phyloP scores from a whole-genome alignment of 805 yeast species.

The Teunomyces kruisii region DNA sequence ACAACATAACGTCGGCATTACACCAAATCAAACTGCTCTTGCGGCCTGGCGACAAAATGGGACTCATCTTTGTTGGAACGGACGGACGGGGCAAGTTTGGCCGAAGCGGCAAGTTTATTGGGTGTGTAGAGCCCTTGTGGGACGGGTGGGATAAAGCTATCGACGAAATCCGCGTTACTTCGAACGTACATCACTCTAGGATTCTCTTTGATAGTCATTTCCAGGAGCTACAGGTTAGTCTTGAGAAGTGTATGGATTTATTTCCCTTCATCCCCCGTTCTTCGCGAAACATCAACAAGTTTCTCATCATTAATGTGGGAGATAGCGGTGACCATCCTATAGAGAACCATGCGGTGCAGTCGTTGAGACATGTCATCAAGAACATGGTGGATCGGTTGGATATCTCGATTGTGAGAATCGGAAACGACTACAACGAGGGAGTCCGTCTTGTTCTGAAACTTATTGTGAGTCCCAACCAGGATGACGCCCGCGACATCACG shows the following conservation, averaged over 20 bases:
- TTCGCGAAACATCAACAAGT: conserved; percentile 10
- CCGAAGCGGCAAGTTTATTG: conserved; percentile 44
- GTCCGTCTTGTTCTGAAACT: conserved; percentile 11
- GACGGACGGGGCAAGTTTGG: conserved; percentile 40
- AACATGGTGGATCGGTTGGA: conserved; percentile 18
- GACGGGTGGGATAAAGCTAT: conserved; percentile 48
- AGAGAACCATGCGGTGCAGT: not conserved
- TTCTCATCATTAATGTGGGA: conserved; percentile 9
- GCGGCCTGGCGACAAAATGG: conserved; percentile 42
- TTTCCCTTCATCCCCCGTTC: conserved; percentile 22
- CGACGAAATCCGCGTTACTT: conserved; percentile 30
- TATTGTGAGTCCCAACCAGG: conserved; percentile 11
- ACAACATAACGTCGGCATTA: conserved; percentile 22
- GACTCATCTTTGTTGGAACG: conserved; percentile 48
- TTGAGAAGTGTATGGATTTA: conserved; percentile 29
- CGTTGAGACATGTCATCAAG: conserved; percentile 4
- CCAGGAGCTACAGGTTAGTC: conserved; percentile 22
- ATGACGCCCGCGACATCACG: not conserved
- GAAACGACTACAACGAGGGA: conserved; percentile 17
- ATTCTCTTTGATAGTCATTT: conserved; percentile 15
- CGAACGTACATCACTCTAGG: conserved; percentile 13
- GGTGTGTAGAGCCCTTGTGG: conserved; percentile 47
- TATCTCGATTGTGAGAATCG: conserved; percentile 24
- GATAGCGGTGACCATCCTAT: not conserved
- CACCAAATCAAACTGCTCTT: conserved; percentile 25